Evolutionary conservation across 2,329 filamentous ascomycete species (phyloP).

Genomic region (Chaetoscypha palmicola): DNA sequence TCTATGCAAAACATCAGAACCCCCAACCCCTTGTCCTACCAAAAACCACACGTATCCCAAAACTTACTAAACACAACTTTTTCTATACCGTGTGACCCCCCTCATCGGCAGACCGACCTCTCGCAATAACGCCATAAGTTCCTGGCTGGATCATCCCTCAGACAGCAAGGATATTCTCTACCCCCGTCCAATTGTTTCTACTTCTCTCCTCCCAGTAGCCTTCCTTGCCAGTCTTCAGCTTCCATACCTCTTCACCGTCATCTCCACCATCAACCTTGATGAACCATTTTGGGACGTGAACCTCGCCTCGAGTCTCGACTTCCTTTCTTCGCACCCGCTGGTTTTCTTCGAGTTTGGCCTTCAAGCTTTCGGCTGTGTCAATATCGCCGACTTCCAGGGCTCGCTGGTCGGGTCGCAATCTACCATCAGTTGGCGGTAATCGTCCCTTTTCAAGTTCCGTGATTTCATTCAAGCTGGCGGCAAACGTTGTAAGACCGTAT

Average conservation of each 20-base stretch:
- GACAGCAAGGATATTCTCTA: conserved; percentile 43
- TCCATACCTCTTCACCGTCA: conserved; percentile 64
- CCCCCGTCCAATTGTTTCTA: conserved; percentile 56
- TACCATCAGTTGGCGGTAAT: conserved; percentile 73
- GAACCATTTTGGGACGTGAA: conserved; percentile 79
- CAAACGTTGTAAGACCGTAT: conserved; percentile 85
- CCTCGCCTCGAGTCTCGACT: conserved; percentile 67
- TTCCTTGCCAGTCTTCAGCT: conserved; percentile 71
- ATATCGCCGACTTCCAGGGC: conserved; percentile 75
- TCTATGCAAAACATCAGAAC: too few species aligned
- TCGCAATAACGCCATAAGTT: neutral
- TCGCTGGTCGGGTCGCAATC: conserved; percentile 81
- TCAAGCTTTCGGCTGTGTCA: conserved; percentile 76
- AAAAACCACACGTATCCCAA: too few species aligned
- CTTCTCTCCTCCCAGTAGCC: conserved; percentile 89
- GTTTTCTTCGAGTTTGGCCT: conserved; percentile 76
- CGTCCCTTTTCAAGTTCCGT: conserved; percentile 69
- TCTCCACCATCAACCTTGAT: conserved; percentile 53
- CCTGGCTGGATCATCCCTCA: neutral
- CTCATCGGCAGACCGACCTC: neutral
- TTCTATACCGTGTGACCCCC: neutral
- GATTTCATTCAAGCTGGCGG: conserved; percentile 79
- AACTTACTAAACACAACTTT: too few species aligned
- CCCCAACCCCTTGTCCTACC: too few species aligned
- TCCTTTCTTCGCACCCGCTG: conserved; percentile 69